These are phyloP conservation scores for Boletus bicolor DNA, from an alignment of 768 basidiomycete species.

Conservation along the genomic window DNA sequence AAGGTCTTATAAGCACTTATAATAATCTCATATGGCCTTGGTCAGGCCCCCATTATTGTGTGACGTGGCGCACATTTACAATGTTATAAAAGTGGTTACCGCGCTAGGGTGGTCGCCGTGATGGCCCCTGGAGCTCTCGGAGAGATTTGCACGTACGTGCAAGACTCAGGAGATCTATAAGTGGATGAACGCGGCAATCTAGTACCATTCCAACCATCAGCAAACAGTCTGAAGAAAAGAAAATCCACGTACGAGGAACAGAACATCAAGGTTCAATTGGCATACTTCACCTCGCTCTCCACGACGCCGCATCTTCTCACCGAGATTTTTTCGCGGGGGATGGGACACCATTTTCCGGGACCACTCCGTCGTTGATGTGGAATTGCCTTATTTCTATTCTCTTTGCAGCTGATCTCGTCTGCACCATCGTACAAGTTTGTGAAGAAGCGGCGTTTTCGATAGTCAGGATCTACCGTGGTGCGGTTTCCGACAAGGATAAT, in stretches of 20 bases:
- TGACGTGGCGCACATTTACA: no score
- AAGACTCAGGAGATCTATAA: constrained; percentile 30
- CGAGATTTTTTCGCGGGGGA: background rate
- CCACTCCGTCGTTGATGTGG: background rate
- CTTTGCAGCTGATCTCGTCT: background rate
- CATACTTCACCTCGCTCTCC: constrained; percentile 1
- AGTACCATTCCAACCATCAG: background rate
- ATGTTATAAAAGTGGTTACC: no score
- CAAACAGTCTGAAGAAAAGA: background rate
- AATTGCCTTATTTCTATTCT: background rate
- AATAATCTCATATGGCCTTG: no score
- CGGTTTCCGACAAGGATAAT: background rate
- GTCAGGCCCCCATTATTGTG: no score
- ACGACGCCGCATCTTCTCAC: background rate
- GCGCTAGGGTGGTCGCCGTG: no score
- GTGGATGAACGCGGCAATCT: constrained; percentile 41
- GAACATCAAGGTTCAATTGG: constrained; percentile 10
- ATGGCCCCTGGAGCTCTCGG: constrained; percentile 36
- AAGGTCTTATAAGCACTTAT: no score
- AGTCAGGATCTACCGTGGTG: background rate
- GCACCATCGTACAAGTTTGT: background rate
- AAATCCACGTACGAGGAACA: constrained; percentile 5
- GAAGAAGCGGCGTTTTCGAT: background rate
- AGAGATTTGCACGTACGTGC: constrained; percentile 39
- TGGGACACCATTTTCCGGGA: background rate